Conservation (phyloP, 2,329 filamentous ascomycete genomes). For the Colletotrichum eleusines region DNA sequence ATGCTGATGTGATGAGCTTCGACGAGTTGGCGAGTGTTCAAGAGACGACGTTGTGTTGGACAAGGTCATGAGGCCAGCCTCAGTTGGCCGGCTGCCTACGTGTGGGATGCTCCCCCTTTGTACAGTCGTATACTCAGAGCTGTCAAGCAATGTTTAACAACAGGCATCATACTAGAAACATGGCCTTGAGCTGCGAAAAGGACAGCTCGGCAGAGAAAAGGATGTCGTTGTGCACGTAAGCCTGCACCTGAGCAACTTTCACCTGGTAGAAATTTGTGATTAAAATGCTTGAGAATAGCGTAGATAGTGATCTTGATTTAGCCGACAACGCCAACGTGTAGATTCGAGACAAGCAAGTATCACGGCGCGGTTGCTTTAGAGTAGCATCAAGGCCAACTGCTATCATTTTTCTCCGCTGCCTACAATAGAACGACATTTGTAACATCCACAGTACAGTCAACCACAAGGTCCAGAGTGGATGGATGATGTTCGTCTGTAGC, state of each 20-base stretch:
- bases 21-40: background rate
- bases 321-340: background rate
- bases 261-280: background rate
- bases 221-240: background rate
- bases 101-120: background rate
- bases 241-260: too few species aligned
- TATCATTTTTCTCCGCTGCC: constrained; percentile 3
- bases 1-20: background rate
- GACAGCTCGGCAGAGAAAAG: background rate
- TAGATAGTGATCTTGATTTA: constrained; percentile 1
- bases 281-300: constrained; percentile 5
- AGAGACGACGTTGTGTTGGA: background rate
- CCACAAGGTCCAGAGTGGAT: background rate
- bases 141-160: background rate
- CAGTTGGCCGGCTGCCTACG: background rate
- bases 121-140: background rate
- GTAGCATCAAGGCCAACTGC: background rate
- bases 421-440: background rate
- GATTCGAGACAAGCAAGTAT: background rate
- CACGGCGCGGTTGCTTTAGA: background rate
- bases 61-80: background rate
- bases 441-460: background rate
- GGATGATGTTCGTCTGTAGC: background rate
- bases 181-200: background rate
- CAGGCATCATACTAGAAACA: background rate